phyloP scores from a whole-genome alignment of 2,329 filamentous ascomycete genomes.

The Fusarium fracticaudum region DNA sequence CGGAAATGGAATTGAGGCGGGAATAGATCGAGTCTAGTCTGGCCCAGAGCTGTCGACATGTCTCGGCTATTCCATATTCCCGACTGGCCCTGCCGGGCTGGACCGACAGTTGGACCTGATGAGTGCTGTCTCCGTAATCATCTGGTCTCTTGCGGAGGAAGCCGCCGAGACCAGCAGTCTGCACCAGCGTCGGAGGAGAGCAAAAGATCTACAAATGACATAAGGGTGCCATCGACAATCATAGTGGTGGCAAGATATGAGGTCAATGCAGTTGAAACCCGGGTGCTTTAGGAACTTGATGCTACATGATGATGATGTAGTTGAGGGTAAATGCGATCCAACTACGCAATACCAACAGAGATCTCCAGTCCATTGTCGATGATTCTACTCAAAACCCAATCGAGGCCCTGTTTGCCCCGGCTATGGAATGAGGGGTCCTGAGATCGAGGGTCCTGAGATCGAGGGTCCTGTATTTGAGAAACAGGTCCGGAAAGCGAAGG shows the following conservation, averaged over 20 bases:
- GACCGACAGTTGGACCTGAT: neutral
- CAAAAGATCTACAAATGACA: neutral
- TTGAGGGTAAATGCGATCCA: neutral
- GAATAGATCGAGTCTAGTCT: neutral
- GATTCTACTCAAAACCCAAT: neutral
- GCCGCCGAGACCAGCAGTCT: too few species aligned
- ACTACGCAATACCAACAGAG: neutral
- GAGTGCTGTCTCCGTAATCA: neutral
- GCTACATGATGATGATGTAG: neutral
- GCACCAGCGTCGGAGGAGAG: neutral
- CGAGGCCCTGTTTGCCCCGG: neutral
- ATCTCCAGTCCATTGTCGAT: neutral
- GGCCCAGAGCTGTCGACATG: neutral
- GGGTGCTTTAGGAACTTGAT: too few species aligned
- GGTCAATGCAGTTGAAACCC: neutral
- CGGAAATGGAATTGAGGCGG: slow-evolving; percentile 1
- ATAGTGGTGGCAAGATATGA: neutral
- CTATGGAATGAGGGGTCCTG: slow-evolving; percentile 7
- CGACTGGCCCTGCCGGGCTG: neutral
- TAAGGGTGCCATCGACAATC: neutral
- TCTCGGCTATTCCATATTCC: neutral
- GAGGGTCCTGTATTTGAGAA: neutral
- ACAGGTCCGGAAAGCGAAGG: neutral
- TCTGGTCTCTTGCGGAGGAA: neutral
- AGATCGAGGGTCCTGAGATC: neutral